These are phyloP conservation scores for Exophiala spinifera DNA, from an alignment of 2,329 filamentous ascomycete genomes.

Conservation along the genomic window DNA sequence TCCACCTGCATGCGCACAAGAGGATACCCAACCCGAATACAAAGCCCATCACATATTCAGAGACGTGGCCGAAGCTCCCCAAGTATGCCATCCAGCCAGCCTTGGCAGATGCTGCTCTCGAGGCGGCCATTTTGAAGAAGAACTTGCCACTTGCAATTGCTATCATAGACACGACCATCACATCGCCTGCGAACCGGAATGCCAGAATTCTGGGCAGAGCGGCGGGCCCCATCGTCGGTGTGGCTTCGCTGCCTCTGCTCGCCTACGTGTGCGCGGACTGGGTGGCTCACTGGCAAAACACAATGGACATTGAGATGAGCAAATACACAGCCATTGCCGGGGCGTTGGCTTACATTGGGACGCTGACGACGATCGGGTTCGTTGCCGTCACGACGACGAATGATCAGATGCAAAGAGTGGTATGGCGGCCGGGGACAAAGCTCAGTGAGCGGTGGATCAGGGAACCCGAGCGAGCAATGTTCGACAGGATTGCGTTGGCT, in stretches of 20 bases:
- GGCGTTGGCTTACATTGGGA: constrained; percentile 76
- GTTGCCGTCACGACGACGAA: constrained; percentile 84
- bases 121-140: constrained; percentile 73
- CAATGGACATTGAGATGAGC: constrained; percentile 72
- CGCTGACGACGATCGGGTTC: constrained; percentile 76
- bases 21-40: constrained; percentile 61
- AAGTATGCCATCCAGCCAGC: constrained; percentile 69
- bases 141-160: constrained; percentile 75
- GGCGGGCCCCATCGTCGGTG: constrained; percentile 40
- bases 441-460: constrained; percentile 78
- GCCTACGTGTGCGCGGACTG: constrained; percentile 60
- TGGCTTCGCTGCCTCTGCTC: constrained; percentile 36
- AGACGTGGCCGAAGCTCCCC: constrained; percentile 65
- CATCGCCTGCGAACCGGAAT: constrained; percentile 42
- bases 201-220: constrained; percentile 45
- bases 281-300: constrained; percentile 63
- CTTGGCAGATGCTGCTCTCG: constrained; percentile 70
- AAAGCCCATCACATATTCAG: constrained; percentile 57
- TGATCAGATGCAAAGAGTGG: constrained; percentile 91
- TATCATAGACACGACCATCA: constrained; percentile 64
- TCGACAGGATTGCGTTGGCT: constrained; percentile 79
- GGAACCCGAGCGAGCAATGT: constrained; percentile 82
- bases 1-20: constrained; percentile 81
- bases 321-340: constrained; percentile 77
- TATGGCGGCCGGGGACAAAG: constrained; percentile 80